Conservation (phyloP, 345 rosid species). For the Noccaea bulbosa region DNA sequence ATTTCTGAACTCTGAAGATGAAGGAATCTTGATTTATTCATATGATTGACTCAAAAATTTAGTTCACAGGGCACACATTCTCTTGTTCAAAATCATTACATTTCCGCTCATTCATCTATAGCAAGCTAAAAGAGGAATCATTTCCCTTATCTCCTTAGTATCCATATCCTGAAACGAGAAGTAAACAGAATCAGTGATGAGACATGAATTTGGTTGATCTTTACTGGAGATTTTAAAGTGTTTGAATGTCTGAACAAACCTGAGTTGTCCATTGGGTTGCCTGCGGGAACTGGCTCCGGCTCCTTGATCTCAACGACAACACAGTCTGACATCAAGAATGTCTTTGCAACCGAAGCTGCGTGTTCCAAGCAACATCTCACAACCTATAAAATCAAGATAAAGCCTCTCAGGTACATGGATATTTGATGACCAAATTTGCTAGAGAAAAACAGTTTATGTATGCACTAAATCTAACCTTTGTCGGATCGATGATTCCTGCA, state of each 20-base stretch:
- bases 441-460: background rate
- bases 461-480: conserved; percentile 56
- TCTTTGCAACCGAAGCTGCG: conserved; percentile 95
- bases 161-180: conserved; percentile 45
- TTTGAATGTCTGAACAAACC: conserved; percentile 49
- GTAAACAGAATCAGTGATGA: conserved; percentile 21
- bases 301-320: conserved; percentile 99
- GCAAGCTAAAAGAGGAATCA: conserved; percentile 31
- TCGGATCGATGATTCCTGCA: conserved; percentile 96
- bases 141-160: conserved; percentile 45
- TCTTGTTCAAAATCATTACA: conserved; percentile 44
- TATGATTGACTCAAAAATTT: conserved; percentile 35
- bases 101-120: conserved; percentile 14
- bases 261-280: conserved; percentile 98
- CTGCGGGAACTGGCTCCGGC: conserved; percentile 69
- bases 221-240: background rate
- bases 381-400: conserved; percentile 52
- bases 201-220: conserved; percentile 12
- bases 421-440: background rate
- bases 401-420: conserved; percentile 14
- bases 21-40: conserved; percentile 39
- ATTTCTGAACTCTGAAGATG: background rate
- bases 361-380: conserved; percentile 99
- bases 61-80: conserved; percentile 31
- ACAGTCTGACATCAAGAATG: conserved; percentile 97